These are phyloP conservation scores for Fragosphaeria purpurea DNA, from an alignment of 2,329 filamentous ascomycete species.

Conservation along the genomic window DNA sequence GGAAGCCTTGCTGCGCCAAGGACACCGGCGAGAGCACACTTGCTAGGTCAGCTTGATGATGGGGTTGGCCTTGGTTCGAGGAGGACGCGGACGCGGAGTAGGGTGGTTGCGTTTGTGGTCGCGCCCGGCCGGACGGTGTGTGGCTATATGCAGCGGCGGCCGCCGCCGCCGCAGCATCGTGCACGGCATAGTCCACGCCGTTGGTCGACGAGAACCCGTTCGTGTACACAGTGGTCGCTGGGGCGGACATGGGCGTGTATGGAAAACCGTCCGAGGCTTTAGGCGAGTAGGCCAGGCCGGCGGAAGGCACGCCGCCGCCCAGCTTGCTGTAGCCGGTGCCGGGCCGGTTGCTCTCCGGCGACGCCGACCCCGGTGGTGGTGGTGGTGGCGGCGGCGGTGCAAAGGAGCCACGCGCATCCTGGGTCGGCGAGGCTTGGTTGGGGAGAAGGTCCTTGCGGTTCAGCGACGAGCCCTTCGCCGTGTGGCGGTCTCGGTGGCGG, in stretches of 20 bases:
- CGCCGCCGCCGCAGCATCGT: conserved; percentile 24
- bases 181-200: conserved; percentile 34
- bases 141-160: not conserved
- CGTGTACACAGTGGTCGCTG: conserved; percentile 28
- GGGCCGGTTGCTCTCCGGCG: conserved; percentile 37
- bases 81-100: no score
- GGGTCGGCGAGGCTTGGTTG: conserved; percentile 35
- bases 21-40: conserved; percentile 40
- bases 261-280: conserved; percentile 29
- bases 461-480: conserved; percentile 65
- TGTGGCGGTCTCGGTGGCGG: conserved; percentile 71
- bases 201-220: conserved; percentile 22
- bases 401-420: conserved; percentile 31
- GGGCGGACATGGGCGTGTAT: conserved; percentile 36
- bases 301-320: conserved; percentile 16
- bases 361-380: conserved; percentile 32
- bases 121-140: conserved; percentile 13
- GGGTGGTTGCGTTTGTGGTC: no score
- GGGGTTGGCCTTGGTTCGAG: conserved; percentile 12
- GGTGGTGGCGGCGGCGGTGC: conserved; percentile 32
- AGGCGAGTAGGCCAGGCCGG: conserved; percentile 27
- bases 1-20: conserved; percentile 38
- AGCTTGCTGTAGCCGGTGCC: conserved; percentile 30
- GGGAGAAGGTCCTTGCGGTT: conserved; percentile 63
- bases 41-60: conserved; percentile 36